Conservation (phyloP, 2,329 filamentous ascomycete species). For the Talaromyces sp. region DNA sequence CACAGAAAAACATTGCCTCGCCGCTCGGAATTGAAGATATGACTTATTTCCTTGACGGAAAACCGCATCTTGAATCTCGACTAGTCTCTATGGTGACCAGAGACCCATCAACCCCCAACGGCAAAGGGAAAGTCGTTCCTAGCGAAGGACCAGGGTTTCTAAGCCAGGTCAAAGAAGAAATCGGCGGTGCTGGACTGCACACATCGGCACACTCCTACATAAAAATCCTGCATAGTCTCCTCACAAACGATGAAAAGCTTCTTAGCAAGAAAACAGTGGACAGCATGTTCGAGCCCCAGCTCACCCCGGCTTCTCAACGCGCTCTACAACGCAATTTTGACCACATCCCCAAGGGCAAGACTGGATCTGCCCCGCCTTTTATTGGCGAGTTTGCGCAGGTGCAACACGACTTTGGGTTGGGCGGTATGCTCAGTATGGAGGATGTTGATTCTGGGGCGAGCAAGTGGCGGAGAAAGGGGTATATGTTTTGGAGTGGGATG, state of each 20-base stretch:
- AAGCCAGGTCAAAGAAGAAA: background rate
- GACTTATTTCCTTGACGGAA: slow-evolving; percentile 1
- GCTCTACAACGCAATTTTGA: background rate
- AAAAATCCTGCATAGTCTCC: slow-evolving; percentile 4
- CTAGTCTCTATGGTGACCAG: background rate
- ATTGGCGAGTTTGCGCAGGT: slow-evolving; percentile 6
- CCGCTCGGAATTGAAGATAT: slow-evolving; percentile 4
- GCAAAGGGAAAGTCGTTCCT: slow-evolving; percentile 2
- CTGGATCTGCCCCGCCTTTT: background rate
- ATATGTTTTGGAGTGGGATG: slow-evolving; percentile 8
- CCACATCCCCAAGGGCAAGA: slow-evolving; percentile 2
- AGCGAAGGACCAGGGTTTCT: background rate
- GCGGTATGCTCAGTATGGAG: slow-evolving; percentile 4
- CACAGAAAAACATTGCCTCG: background rate
- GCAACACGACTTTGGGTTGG: slow-evolving; percentile 3
- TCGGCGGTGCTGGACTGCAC: background rate
- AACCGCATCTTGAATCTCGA: background rate
- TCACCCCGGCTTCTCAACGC: background rate
- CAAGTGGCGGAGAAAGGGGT: slow-evolving; percentile 9
- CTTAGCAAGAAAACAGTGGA: background rate
- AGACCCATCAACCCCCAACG: background rate
- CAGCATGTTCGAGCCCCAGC: slow-evolving; percentile 4
- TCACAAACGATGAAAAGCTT: slow-evolving; percentile 2
- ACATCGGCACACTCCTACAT: slow-evolving; percentile 5
- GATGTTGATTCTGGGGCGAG: background rate